phyloP scores from a whole-genome alignment of 208 protist genomes.

The Leishmania turanica region DNA sequence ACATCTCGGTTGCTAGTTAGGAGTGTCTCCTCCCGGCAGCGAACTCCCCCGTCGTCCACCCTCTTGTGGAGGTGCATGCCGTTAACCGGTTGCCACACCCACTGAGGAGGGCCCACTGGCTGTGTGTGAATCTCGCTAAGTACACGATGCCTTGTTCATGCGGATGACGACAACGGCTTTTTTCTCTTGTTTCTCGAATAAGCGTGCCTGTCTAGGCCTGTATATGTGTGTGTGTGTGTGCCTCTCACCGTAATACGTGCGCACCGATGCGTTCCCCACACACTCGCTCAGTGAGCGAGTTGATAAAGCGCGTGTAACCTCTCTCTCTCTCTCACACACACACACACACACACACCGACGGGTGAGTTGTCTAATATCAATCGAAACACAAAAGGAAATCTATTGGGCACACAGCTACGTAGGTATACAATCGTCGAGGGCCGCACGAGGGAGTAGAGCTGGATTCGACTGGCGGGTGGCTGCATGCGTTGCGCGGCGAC shows the following conservation, averaged over 20 bases:
- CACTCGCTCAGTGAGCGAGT: not conserved
- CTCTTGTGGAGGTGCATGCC: not conserved
- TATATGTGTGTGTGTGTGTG: not conserved
- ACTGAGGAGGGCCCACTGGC: not conserved
- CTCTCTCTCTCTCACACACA: not conserved
- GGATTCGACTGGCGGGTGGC: not conserved
- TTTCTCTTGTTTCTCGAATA: conserved; percentile 2
- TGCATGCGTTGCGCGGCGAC: not conserved
- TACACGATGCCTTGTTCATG: not conserved
- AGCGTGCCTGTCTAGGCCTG: not conserved
- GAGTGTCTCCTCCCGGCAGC: not conserved
- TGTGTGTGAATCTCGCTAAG: not conserved
- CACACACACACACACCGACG: not conserved
- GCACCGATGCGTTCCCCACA: not conserved
- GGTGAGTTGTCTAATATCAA: not conserved
- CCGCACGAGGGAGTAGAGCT: not conserved
- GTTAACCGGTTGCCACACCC: not conserved
- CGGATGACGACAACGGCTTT: not conserved
- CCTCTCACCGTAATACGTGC: too few relatives aligned
- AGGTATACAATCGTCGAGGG: not conserved
- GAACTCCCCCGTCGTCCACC: not conserved
- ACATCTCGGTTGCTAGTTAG: not conserved
- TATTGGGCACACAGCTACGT: not conserved
- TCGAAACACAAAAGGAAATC: not conserved
- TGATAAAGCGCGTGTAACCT: not conserved